Evolutionary conservation across 768 basidiomycete genomes (phyloP).

Genomic region (Asterophora lycoperdoides): DNA sequence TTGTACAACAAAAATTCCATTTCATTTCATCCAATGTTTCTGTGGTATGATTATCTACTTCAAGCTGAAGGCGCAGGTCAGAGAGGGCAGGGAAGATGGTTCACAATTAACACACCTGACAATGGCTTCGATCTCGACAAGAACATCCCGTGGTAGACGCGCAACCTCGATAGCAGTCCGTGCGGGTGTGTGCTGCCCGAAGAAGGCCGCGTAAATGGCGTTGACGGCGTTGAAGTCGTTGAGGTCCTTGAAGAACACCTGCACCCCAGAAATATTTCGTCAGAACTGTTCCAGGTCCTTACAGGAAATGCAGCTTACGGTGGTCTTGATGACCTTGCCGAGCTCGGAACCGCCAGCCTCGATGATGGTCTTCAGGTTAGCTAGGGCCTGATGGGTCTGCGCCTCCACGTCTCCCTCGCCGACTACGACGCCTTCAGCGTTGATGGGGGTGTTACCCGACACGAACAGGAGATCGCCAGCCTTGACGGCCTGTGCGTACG

Average conservation of each 20-base stretch:
- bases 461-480: conserved; percentile 81
- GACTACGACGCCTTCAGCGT: conserved; percentile 73
- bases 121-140: conserved; percentile 91
- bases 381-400: conserved; percentile 80
- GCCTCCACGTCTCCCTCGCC: conserved; percentile 63
- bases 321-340: conserved; percentile 86
- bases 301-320: conserved; percentile 46
- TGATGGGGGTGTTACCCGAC: conserved; percentile 85
- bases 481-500: conserved; percentile 86
- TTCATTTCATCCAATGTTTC: conserved; percentile 5
- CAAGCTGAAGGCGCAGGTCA: conserved; percentile 22
- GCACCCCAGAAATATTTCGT: background rate
- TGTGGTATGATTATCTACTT: conserved; percentile 20
- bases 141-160: conserved; percentile 83
- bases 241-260: conserved; percentile 95
- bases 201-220: conserved; percentile 75
- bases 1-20: conserved; percentile 10
- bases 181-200: conserved; percentile 90
- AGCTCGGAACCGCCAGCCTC: conserved; percentile 77
- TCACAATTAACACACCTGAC: conserved; percentile 51
- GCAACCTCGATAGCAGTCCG: conserved; percentile 89
- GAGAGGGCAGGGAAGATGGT: background rate
- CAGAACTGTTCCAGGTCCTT: background rate
- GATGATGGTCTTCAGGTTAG: conserved; percentile 81
- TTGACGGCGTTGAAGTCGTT: conserved; percentile 85